phyloP scores from a whole-genome alignment of 768 basidiomycete genomes.

The Lactarius tabidus region DNA sequence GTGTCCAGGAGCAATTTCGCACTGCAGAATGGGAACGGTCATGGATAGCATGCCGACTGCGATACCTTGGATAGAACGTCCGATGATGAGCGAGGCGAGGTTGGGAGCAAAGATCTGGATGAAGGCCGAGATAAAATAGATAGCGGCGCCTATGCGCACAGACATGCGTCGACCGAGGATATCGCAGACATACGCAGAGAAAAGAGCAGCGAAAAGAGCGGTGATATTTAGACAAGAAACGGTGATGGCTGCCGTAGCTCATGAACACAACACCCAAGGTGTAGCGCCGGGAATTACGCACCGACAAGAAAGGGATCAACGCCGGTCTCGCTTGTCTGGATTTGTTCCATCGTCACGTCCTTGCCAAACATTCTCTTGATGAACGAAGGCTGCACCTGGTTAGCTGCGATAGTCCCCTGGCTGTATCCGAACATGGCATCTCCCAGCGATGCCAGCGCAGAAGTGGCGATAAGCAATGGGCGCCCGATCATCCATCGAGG shows the following conservation, averaged over 20 bases:
- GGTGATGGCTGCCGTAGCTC: conserved; percentile 39
- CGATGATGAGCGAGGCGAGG: conserved; percentile 54
- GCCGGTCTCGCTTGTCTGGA: conserved; percentile 41
- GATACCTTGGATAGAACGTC: conserved; percentile 65
- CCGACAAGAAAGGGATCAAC: conserved; percentile 47
- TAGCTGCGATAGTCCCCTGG: conserved; percentile 49
- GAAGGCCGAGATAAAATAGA: conserved; percentile 48
- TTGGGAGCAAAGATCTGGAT: conserved; percentile 49
- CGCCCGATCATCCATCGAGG: conserved; percentile 50
- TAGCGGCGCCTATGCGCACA: conserved; percentile 46
- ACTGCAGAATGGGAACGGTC: conserved; percentile 23
- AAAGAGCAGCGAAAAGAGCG: conserved; percentile 43
- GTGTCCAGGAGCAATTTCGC: conserved; percentile 27
- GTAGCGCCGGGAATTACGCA: conserved; percentile 25
- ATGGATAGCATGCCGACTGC: conserved; percentile 57
- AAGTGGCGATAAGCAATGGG: conserved; percentile 47
- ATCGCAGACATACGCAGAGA: conserved; percentile 49
- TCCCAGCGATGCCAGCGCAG: conserved; percentile 51
- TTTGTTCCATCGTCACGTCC: conserved; percentile 42
- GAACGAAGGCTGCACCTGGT: conserved; percentile 51
- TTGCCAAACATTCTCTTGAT: conserved; percentile 46
- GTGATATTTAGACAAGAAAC: conserved; percentile 49
- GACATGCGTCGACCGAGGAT: conserved; percentile 47
- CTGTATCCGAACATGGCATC: conserved; percentile 56
- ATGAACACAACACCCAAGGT: not conserved